A percentile compares a stretch with the other conserved stretches of the same genome.
Conservation (phyloP, 2,329 filamentous ascomycete genomes). For the Ceratocystis papillata region DNA sequence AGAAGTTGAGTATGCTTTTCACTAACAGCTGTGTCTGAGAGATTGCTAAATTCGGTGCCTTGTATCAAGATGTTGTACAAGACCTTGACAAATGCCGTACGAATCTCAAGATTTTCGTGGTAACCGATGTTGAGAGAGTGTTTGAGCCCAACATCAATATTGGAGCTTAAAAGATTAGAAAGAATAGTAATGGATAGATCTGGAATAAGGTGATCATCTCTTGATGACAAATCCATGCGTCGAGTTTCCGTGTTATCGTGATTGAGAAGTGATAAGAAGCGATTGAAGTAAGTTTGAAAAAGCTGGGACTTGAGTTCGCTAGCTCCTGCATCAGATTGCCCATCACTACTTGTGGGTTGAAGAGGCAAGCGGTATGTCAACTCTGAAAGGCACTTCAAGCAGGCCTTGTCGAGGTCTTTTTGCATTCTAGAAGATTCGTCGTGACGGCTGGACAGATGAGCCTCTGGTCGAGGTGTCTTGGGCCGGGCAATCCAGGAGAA, state of each 20-base stretch:
- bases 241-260: conserved; percentile 35
- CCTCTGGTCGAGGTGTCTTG: conserved; percentile 40
- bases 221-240: conserved; percentile 27
- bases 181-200: conserved; percentile 57
- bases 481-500: conserved; percentile 58
- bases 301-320: conserved; percentile 60
- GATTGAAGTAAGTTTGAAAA: conserved; percentile 61
- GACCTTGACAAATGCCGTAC: conserved; percentile 59
- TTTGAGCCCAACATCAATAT: conserved; percentile 60
- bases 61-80: conserved; percentile 61
- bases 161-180: conserved; percentile 58
- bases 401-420: conserved; percentile 55
- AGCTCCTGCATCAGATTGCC: conserved; percentile 52
- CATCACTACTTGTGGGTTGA: conserved; percentile 53
- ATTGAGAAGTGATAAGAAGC: conserved; percentile 55
- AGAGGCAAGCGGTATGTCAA: conserved; percentile 56
- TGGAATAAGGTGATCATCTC: conserved; percentile 48
- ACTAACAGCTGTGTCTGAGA: conserved; percentile 55
- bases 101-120: conserved; percentile 57
- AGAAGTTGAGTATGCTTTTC: conserved; percentile 59
- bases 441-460: conserved; percentile 35
- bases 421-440: conserved; percentile 51
- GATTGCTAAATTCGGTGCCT: conserved; percentile 58
- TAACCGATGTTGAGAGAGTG: conserved; percentile 61
- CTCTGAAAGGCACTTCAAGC: conserved; percentile 53